phyloP scores from a whole-genome alignment of 805 yeast genomes.

The Peterozyma toletana region DNA sequence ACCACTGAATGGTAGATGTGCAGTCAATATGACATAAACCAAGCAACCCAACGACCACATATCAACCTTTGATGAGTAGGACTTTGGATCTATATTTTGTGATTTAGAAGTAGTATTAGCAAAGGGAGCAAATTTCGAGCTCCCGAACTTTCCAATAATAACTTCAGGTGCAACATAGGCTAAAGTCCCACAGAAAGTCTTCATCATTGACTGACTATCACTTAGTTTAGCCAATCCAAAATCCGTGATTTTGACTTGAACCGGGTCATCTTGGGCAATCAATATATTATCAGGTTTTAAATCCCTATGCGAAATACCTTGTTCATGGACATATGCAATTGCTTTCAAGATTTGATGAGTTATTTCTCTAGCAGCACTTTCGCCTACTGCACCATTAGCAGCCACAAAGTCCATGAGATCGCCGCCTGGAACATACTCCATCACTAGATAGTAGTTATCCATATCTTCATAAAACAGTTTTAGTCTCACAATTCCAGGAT shows the following conservation, averaged over 20 bases:
- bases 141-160: conserved; percentile 46
- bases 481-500: conserved; percentile 77
- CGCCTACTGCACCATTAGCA: conserved; percentile 86
- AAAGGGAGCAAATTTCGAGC: conserved; percentile 14
- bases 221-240: conserved; percentile 93
- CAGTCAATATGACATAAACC: conserved; percentile 84
- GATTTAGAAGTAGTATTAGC: conserved; percentile 5
- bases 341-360: conserved; percentile 80
- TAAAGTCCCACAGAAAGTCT: conserved; percentile 94
- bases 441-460: conserved; percentile 76
- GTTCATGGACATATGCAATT: conserved; percentile 76
- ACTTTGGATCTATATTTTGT: conserved; percentile 11
- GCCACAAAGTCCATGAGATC: conserved; percentile 97
- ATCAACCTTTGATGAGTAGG: conserved; percentile 84
- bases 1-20: conserved; percentile 93
- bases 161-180: conserved; percentile 98
- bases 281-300: conserved; percentile 93
- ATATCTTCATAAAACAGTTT: conserved; percentile 82
- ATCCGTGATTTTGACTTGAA: conserved; percentile 86
- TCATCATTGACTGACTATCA: conserved; percentile 78
- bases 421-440: conserved; percentile 96
- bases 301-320: conserved; percentile 95
- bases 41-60: conserved; percentile 98
- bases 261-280: conserved; percentile 87
- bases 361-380: conserved; percentile 82